A percentile compares a stretch with the other conserved stretches of the same genome.
phyloP scores from a whole-genome alignment of 73 alveolate species.

The Paramecium bursaria region DNA sequence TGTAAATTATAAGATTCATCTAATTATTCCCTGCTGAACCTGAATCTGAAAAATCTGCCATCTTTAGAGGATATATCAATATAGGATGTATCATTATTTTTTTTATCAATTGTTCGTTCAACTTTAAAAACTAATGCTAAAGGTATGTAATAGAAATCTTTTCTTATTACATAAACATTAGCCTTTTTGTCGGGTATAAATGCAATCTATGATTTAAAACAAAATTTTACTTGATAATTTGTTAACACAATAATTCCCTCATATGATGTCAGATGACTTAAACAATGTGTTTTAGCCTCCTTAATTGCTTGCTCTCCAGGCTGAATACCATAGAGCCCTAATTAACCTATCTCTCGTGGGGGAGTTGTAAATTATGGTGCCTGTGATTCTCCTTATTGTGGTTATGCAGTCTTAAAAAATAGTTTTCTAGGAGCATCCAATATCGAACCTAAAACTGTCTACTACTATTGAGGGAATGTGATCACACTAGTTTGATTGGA shows the following conservation, averaged over 20 bases:
- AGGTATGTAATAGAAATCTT: constrained; percentile 56
- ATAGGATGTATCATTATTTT: constrained; percentile 43
- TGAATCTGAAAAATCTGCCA: constrained; percentile 62
- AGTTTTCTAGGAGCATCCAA: constrained; percentile 58
- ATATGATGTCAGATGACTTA: no score
- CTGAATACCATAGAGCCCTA: neutral
- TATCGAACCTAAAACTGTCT: constrained; percentile 26
- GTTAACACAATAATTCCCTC: constrained; percentile 13
- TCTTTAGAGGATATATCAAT: constrained; percentile 55
- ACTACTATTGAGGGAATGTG: neutral
- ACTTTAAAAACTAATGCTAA: constrained; percentile 45
- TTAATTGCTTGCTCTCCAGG: constrained; percentile 28
- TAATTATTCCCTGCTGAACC: constrained; percentile 1
- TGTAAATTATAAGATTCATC: constrained; percentile 30
- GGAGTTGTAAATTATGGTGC: neutral
- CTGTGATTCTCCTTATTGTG: neutral
- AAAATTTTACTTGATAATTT: constrained; percentile 24
- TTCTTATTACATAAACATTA: constrained; percentile 24
- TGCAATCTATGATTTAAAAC: neutral
- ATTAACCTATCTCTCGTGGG: neutral
- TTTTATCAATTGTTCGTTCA: constrained; percentile 59
- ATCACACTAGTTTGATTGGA: neutral
- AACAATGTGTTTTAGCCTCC: constrained; percentile 9
- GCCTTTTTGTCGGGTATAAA: constrained; percentile 33
- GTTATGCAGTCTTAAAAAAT: constrained; percentile 11